Conservation (phyloP, 179 eudicot species). For the Silene vulgaris region DNA sequence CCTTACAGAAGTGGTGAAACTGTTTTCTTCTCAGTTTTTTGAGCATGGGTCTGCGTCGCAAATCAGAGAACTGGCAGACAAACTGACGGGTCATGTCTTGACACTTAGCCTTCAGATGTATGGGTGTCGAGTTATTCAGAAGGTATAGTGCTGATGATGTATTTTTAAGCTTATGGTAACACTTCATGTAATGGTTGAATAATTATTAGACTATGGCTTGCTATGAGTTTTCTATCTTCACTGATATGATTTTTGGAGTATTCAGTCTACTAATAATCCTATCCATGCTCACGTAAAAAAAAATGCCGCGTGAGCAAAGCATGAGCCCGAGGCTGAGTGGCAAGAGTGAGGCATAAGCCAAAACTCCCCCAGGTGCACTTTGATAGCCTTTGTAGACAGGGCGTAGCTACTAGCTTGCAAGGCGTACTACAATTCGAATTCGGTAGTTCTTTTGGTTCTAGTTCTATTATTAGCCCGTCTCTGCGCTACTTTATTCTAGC, state of each 20-base stretch:
- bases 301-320: too few species aligned
- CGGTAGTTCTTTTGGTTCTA: too few species aligned
- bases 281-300: neutral
- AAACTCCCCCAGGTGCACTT: too few species aligned
- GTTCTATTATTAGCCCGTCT: too few species aligned
- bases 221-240: neutral
- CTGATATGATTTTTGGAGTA: neutral
- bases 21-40: slow-evolving; percentile 51
- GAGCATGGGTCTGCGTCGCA: slow-evolving; percentile 78
- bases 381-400: too few species aligned
- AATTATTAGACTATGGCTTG: neutral
- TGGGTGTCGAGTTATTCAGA: slow-evolving; percentile 92
- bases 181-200: too few species aligned
- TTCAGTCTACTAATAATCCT: neutral
- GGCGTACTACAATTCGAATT: too few species aligned
- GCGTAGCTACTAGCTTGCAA: too few species aligned
- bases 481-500: too few species aligned
- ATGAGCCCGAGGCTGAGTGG: too few species aligned
- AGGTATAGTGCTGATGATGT: slow-evolving; percentile 40
- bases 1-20: neutral
- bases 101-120: slow-evolving; percentile 94
- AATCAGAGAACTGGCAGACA: slow-evolving; percentile 75
- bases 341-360: too few species aligned
- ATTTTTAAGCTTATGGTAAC: neutral
- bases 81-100: slow-evolving; percentile 79